These are phyloP conservation scores for Mucor ambiguus DNA, from an alignment of 371 early-diverging fungal species.

Conservation along the genomic window DNA sequence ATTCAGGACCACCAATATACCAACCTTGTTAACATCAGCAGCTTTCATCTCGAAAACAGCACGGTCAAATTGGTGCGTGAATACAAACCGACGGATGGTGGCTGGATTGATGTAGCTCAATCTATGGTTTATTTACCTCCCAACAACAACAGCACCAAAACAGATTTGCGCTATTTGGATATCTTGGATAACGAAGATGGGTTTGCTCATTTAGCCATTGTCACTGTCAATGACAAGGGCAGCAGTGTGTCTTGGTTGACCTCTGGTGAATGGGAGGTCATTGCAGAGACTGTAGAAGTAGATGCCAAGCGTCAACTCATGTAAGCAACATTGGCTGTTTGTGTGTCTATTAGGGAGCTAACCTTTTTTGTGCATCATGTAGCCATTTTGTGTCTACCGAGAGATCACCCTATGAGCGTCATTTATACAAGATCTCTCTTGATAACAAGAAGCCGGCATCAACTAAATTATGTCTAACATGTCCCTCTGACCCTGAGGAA, in stretches of 20 bases:
- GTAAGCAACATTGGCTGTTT: constrained; percentile 34
- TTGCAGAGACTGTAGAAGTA: constrained; percentile 61
- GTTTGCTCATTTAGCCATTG: constrained; percentile 83
- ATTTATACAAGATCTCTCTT: constrained; percentile 62
- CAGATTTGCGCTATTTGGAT: constrained; percentile 75
- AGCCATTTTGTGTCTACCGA: constrained; percentile 75
- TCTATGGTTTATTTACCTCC: constrained; percentile 50
- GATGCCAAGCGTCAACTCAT: constrained; percentile 59
- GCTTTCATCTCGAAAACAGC: constrained; percentile 12
- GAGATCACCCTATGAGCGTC: constrained; percentile 77
- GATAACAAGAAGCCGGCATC: constrained; percentile 20
- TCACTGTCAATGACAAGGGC: constrained; percentile 40
- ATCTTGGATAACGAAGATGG: constrained; percentile 74
- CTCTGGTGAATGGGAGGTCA: constrained; percentile 85
- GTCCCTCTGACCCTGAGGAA: constrained; percentile 38
- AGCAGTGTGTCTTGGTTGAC: constrained; percentile 77
- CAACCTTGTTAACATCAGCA: constrained; percentile 51
- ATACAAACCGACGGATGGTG: constrained; percentile 65
- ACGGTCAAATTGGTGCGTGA: constrained; percentile 52
- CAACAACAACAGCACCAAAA: constrained; percentile 26
- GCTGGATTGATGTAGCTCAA: constrained; percentile 72
- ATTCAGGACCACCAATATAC: constrained; percentile 83
- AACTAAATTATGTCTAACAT: constrained; percentile 43
- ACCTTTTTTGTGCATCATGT: not conserved
- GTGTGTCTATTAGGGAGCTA: too few species aligned